Evolutionary conservation across 2,329 filamentous ascomycete genomes (phyloP), one percentile per base, ranked within the genome.

Genomic region (Blastomyces silverae): DNA sequence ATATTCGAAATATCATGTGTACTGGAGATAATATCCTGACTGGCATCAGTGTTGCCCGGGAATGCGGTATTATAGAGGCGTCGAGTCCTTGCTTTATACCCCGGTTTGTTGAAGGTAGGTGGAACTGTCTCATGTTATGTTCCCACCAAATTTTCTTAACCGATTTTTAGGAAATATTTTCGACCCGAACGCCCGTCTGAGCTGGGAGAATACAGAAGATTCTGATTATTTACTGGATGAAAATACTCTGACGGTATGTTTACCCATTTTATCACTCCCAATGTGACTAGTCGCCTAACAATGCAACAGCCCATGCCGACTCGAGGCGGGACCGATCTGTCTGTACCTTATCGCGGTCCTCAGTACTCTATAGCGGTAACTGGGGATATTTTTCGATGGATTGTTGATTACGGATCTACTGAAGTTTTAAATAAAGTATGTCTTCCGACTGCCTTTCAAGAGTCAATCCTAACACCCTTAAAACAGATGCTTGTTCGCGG

Each of bases 161-260:
- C 55, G 8, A 50, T 20, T 56, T 28, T 5, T 63, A 87, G 86
- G 90, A n/a, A 82, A 92, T 74, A 85, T 83, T 6, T 85, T 87
- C 64, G 89, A 92, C 69, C 85, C 89, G 0, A 85, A 89, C 62
- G 87, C 91, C 37, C 86, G 83, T 64, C 79, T 99, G 6, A 83
- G 83, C 46, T 99, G 94, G 95, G 92, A 97, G 76, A 96, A 91
- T 72, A 92, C 97, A n/a, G 92, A 97, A 73, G 90, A 97, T 71
- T 85, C 83, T 6, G 83, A 87, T 31, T 91, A 89, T 73, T 85
- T 85, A 66, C 82, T 99, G 22, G 91, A 97, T 71, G 85, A 88
- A 63, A 84, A 87, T 65, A 96, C 89, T 0, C 37, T 64, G 15
- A 37, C 34, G 25, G 50, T 37, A 66, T 44, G 28, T 50, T 46